phyloP scores from a whole-genome alignment of 768 basidiomycete genomes.

The Hortiboletus campestris region DNA sequence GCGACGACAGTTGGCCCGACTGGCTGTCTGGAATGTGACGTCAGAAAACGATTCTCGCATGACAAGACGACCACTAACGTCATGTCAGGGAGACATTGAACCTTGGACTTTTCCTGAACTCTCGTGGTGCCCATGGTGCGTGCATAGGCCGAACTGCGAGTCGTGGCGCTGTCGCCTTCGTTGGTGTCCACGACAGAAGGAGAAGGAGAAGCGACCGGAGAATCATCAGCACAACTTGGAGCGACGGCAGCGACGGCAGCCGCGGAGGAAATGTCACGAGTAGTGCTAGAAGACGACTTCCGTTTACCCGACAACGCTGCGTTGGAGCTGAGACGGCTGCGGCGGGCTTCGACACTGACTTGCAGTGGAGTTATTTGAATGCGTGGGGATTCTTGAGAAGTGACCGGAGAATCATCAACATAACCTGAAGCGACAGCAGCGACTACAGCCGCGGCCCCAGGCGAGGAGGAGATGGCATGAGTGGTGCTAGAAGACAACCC shows the following conservation, averaged over 20 bases:
- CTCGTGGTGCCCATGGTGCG: not conserved
- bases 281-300: not conserved
- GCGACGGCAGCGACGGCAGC: not conserved
- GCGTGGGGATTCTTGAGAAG: not conserved
- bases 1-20: not conserved
- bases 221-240: not conserved
- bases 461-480: no score
- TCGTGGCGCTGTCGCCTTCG: not conserved
- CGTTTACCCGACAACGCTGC: not conserved
- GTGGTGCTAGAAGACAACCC: not conserved
- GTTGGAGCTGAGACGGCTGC: not conserved
- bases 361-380: not conserved
- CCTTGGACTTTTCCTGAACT: not conserved
- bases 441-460: no score
- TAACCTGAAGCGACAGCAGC: no score
- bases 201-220: not conserved
- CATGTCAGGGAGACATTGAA: not conserved
- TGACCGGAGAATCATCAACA: no score
- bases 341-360: not conserved
- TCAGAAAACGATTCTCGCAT: not conserved
- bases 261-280: not conserved
- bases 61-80: constrained; percentile 5
- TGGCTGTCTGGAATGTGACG: not conserved
- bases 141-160: not conserved
- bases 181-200: not conserved